Conservation (phyloP, 2,329 filamentous ascomycete genomes). For the Hawksworthiomyces lignivorus region DNA sequence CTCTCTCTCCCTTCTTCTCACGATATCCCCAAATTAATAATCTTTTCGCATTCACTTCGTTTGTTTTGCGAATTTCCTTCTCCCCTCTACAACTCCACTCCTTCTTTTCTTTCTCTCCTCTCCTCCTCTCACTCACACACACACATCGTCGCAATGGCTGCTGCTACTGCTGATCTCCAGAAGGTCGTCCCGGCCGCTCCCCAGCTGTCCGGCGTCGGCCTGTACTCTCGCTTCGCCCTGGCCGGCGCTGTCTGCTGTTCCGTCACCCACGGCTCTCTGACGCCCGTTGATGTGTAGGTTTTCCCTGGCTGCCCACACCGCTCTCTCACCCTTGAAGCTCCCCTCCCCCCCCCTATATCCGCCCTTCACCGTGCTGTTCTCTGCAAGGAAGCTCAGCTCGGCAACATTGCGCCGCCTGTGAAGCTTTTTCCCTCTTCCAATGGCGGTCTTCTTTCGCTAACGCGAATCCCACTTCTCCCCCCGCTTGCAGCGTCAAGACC, state of each 20-base stretch:
- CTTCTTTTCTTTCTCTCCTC: conserved; percentile 20
- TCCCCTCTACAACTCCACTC: conserved; percentile 19
- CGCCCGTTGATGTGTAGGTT: conserved; percentile 98
- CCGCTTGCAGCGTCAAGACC: conserved; percentile 64
- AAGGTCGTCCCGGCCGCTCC: conserved; percentile 31
- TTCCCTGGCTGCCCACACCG: not conserved
- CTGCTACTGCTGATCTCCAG: conserved; percentile 37
- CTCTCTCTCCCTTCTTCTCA: conserved; percentile 6
- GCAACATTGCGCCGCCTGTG: no score
- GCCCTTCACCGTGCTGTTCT: no score
- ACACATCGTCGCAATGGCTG: conserved; percentile 45
- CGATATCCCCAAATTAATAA: conserved; percentile 1
- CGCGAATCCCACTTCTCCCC: no score
- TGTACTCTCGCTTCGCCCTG: conserved; percentile 96
- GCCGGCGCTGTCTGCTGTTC: conserved; percentile 97
- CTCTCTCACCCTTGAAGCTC: not conserved
- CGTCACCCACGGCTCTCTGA: conserved; percentile 92
- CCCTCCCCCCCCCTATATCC: no score
- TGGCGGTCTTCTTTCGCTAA: not conserved
- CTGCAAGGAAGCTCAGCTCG: no score
- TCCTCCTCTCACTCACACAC: conserved; percentile 14
- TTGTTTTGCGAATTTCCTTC: not conserved
- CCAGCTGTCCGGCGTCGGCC: conserved; percentile 46
- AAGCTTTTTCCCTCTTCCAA: no score
- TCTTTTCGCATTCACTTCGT: not conserved